Evolutionary conservation across 163 green algal genomes (phyloP).

Genomic region (Scenedesmus sp.): DNA sequence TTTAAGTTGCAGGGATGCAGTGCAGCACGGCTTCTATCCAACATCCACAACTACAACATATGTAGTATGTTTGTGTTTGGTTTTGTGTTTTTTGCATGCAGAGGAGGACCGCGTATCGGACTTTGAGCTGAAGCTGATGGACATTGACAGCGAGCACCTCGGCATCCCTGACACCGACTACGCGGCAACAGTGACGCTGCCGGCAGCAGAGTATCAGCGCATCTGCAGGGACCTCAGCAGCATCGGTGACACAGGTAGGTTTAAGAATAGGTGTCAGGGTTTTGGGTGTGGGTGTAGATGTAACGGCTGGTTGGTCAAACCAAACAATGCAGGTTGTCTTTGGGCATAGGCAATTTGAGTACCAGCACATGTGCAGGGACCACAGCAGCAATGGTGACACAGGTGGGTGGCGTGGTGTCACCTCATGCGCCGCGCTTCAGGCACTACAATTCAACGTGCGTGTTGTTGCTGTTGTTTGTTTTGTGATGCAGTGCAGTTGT

Average conservation of each 20-base stretch:
- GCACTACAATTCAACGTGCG: too few relatives aligned
- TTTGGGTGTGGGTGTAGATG: background rate
- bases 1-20: background rate
- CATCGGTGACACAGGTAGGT: conserved; percentile 89
- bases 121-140: conserved; percentile 99
- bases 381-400: too few relatives aligned
- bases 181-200: conserved; percentile 72
- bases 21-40: background rate
- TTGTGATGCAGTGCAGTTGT: too few relatives aligned
- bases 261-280: background rate
- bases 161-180: conserved; percentile 91
- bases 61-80: background rate
- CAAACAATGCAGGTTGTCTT: too few relatives aligned
- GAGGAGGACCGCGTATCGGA: conserved; percentile 76
- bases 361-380: background rate
- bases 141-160: conserved; percentile 99
- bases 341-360: too few relatives aligned
- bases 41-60: background rate
- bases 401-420: too few relatives aligned
- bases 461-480: too few relatives aligned
- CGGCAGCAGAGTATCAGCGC: conserved; percentile 89
- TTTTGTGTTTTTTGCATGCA: background rate
- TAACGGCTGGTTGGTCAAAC: too few relatives aligned
- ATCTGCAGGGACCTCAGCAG: conserved; percentile 90
- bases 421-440: too few relatives aligned